phyloP scores from a whole-genome alignment of 1,284 basidiomycete species.

The Rhodotorula sp. region DNA sequence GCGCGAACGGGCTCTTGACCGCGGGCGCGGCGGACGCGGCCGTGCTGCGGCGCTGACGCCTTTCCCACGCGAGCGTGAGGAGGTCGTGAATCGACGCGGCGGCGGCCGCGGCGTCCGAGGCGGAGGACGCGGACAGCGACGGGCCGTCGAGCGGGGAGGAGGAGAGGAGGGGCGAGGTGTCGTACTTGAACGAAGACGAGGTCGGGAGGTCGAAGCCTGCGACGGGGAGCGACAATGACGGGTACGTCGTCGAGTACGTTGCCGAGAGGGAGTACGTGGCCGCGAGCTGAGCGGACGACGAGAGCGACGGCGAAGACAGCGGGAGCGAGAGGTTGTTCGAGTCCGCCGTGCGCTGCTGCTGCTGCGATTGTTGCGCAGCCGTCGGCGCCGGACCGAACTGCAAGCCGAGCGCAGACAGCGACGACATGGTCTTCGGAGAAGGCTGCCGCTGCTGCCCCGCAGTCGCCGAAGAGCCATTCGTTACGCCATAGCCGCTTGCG shows the following conservation, averaged over 20 bases:
- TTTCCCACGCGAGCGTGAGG: constrained; percentile 28
- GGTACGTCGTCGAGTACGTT: constrained; percentile 27
- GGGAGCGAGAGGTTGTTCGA: constrained; percentile 1
- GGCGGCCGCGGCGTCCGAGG: not conserved
- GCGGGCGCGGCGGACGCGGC: not conserved
- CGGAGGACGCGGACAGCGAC: not conserved
- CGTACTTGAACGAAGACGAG: constrained; percentile 5
- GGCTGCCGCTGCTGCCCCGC: not conserved
- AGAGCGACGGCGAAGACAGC: not conserved
- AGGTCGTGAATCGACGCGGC: constrained; percentile 17
- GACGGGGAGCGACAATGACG: constrained; percentile 19
- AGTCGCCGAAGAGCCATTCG: not conserved
- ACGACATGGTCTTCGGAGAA: not conserved
- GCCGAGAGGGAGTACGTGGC: constrained; percentile 7
- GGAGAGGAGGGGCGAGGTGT: constrained; percentile 1
- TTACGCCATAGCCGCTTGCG: constrained; percentile 22
- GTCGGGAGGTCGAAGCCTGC: constrained; percentile 17
- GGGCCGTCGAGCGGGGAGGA: not conserved
- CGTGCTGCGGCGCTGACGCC: constrained; percentile 7
- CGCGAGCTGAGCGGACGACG: constrained; percentile 6
- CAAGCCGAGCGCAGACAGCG: constrained; percentile 18
- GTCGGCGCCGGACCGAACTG: constrained; percentile 14
- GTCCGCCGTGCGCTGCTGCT: not conserved
- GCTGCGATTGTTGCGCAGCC: not conserved
- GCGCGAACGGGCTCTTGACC: not conserved